A percentile compares a stretch with the other conserved stretches of the same genome.
These are phyloP conservation scores for Aspergillus proliferans DNA, from an alignment of 2,329 filamentous ascomycete genomes.

Conservation along the genomic window DNA sequence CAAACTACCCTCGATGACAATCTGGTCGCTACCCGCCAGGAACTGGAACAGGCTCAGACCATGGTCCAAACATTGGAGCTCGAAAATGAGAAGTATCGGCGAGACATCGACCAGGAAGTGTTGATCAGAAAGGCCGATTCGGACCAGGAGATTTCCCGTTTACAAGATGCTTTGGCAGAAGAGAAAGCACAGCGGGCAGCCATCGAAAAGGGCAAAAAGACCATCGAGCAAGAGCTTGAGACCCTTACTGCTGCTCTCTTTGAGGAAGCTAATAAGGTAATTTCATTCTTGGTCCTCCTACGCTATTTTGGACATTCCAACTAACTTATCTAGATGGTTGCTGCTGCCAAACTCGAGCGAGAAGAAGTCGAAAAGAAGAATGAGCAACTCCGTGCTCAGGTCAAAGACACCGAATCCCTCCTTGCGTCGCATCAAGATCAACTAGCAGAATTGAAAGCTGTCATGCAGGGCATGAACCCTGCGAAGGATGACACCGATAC, in stretches of 20 bases:
- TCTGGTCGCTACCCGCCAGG: constrained; percentile 72
- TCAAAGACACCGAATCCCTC: constrained; percentile 78
- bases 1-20: constrained; percentile 88
- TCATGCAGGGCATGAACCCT: constrained; percentile 82
- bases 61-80: constrained; percentile 63
- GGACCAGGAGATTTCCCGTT: constrained; percentile 62
- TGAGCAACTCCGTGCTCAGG: constrained; percentile 76
- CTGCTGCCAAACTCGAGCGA: constrained; percentile 76
- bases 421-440: constrained; percentile 90
- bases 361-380: constrained; percentile 77
- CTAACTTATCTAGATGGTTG: constrained; percentile 65
- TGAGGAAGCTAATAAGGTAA: constrained; percentile 85
- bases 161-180: constrained; percentile 55
- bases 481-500: constrained; percentile 62
- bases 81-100: constrained; percentile 63
- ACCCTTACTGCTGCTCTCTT: constrained; percentile 88
- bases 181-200: constrained; percentile 60
- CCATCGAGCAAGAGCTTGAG: constrained; percentile 88
- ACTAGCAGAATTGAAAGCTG: constrained; percentile 78
- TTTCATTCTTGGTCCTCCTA: constrained; percentile 9
- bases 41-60: constrained; percentile 67
- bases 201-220: constrained; percentile 72
- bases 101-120: constrained; percentile 63
- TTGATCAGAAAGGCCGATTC: constrained; percentile 68
- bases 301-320: neutral